Conservation (phyloP, 345 rosid genomes). For the Triadica sebifera region DNA sequence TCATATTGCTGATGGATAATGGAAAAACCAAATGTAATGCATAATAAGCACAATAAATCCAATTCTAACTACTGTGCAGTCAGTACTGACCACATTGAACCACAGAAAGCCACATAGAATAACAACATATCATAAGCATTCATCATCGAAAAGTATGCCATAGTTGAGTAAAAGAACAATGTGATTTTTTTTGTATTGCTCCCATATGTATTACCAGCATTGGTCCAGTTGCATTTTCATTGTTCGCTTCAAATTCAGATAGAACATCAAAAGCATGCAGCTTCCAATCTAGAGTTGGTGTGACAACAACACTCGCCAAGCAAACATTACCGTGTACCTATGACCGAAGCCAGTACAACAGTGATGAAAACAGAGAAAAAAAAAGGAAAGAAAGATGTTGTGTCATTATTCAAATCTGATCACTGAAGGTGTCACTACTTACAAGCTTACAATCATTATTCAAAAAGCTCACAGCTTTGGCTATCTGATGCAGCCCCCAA, state of each 20-base stretch:
- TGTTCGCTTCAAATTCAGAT: conserved; percentile 89
- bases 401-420: neutral
- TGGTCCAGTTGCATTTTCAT: conserved; percentile 73
- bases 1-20: conserved; percentile 65
- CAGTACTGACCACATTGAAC: neutral
- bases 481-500: conserved; percentile 86
- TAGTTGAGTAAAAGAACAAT: neutral
- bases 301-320: conserved; percentile 88
- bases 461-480: conserved; percentile 98
- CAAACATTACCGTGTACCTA: conserved; percentile 99
- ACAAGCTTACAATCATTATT: conserved; percentile 98
- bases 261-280: conserved; percentile 96
- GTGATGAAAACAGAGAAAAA: conserved; percentile 3
- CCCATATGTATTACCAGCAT: conserved; percentile 80
- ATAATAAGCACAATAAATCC: neutral
- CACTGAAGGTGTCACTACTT: conserved; percentile 29
- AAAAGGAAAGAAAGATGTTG: neutral
- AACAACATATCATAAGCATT: neutral
- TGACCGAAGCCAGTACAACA: conserved; percentile 16
- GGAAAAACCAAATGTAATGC: neutral
- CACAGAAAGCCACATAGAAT: neutral
- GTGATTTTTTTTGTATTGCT: neutral
- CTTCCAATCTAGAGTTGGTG: conserved; percentile 98
- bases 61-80: neutral
- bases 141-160: neutral